phyloP scores from a whole-genome alignment of 2,329 filamentous ascomycete species.

The Ceratocystis destructans region DNA sequence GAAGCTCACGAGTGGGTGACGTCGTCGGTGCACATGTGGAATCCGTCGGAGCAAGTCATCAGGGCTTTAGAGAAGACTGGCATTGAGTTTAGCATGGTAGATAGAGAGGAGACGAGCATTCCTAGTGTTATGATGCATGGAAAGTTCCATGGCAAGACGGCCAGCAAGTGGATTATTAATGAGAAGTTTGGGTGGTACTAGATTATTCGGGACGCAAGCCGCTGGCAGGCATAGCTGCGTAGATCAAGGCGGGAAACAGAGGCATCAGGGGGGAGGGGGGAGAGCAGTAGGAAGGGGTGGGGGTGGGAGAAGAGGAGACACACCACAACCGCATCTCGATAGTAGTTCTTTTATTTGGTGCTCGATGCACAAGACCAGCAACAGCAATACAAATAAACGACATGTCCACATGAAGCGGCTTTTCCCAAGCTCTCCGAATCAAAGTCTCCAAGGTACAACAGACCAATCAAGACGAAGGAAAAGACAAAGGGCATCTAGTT shows the following conservation, averaged over 20 bases:
- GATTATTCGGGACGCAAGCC: neutral
- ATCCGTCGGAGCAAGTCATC: conserved; percentile 47
- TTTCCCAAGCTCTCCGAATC: neutral
- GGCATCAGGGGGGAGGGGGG: neutral
- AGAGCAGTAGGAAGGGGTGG: neutral
- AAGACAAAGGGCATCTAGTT: neutral
- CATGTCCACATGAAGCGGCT: neutral
- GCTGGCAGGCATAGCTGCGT: neutral
- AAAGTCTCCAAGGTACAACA: conserved; percentile 7
- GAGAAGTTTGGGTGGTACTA: conserved; percentile 72
- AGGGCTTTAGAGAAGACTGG: conserved; percentile 33
- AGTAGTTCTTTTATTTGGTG: neutral
- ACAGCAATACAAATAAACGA: neutral
- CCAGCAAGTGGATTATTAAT: conserved; percentile 57
- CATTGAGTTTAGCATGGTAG: conserved; percentile 37
- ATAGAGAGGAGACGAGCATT: conserved; percentile 53
- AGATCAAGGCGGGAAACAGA: neutral
- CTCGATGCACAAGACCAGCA: neutral
- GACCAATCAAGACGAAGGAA: conserved; percentile 10
- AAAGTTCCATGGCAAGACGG: conserved; percentile 10
- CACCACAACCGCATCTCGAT: neutral
- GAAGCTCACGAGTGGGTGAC: conserved; percentile 62
- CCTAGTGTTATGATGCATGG: conserved; percentile 56
- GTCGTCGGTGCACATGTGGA: conserved; percentile 67
- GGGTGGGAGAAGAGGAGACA: neutral